Evolutionary conservation across 73 alveolate species (phyloP), one percentile per base, ranked within the genome.

Genomic region (Tetrahymena borealis): DNA sequence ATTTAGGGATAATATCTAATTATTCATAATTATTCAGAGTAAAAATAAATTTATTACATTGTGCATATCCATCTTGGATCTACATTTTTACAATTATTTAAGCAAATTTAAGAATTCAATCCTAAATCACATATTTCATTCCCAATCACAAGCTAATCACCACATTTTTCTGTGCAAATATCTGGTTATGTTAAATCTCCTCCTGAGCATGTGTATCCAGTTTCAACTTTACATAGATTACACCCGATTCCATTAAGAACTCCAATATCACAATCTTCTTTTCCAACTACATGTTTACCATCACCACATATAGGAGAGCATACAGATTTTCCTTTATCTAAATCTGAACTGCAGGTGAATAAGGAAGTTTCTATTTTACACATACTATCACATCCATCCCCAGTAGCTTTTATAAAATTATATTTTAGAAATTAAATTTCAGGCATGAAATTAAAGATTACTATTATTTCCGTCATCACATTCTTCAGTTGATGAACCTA

Each of bases 391-490:
- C 97, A 95, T 36, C 97, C 97, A 90, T 95, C 97, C 33, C 94
- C 93, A 41, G 91, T 38, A 33, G 16, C 78, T 11, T 90, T n/a
- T n/a, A n/a, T n/a, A n/a, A n/a, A n/a, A n/a, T n/a, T n/a, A n/a
- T n/a, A n/a, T n/a, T n/a, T n/a, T n/a, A n/a, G n/a, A n/a, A n/a
- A n/a, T n/a, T n/a, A n/a, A n/a, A n/a, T n/a, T n/a, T n/a, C n/a
- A n/a, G n/a, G n/a, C n/a, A n/a, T n/a, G n/a, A n/a, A n/a, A n/a
- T n/a, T n/a, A n/a, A n/a, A n/a, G n/a, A n/a, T n/a, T n/a, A n/a
- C n/a, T n/a, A n/a, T n/a, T 90, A 43, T 95, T 95, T 11, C 96
- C 96, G 79, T 96, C 98, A 91, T 96, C 98, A 41, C 98, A 96
- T 31, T 91, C 90, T 78, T 92, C 95, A 39, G 33, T 20, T 15